Conservation (phyloP, 495 filamentous ascomycete species). For the Daldinia caldariorum region DNA sequence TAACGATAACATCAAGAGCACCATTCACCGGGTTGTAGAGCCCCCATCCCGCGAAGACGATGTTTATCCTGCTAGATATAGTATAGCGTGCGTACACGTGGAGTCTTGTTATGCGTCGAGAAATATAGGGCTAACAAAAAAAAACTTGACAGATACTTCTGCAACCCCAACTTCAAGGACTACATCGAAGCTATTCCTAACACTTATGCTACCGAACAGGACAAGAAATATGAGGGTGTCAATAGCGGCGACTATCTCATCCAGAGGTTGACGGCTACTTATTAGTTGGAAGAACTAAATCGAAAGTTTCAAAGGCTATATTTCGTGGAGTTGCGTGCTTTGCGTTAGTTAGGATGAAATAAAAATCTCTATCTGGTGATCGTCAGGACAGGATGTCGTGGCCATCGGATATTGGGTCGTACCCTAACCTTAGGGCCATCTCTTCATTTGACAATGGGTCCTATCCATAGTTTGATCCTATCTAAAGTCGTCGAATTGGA, state of each 20-base stretch:
- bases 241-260: constrained; percentile 85
- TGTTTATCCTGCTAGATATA: constrained; percentile 71
- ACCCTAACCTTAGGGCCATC: background rate
- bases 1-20: constrained; percentile 89
- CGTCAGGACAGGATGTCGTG: constrained; percentile 14
- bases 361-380: constrained; percentile 19
- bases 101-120: background rate
- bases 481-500: constrained; percentile 20
- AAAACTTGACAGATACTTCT: constrained; percentile 71
- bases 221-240: constrained; percentile 82
- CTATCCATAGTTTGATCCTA: constrained; percentile 14
- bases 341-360: constrained; percentile 6
- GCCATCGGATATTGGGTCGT: constrained; percentile 24
- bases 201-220: constrained; percentile 73
- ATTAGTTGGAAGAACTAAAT: constrained; percentile 44
- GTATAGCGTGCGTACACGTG: constrained; percentile 66
- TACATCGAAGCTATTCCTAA: constrained; percentile 88
- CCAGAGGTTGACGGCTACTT: constrained; percentile 80
- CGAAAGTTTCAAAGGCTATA: constrained; percentile 4
- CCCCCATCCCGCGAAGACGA: constrained; percentile 66
- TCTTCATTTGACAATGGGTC: constrained; percentile 19
- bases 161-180: constrained; percentile 84
- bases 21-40: constrained; percentile 89
- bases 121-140: background rate
- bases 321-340: constrained; percentile 18